Evolutionary conservation across 352 stramenopile genomes (phyloP).

Genomic region (Phytophthora pinifolia): DNA sequence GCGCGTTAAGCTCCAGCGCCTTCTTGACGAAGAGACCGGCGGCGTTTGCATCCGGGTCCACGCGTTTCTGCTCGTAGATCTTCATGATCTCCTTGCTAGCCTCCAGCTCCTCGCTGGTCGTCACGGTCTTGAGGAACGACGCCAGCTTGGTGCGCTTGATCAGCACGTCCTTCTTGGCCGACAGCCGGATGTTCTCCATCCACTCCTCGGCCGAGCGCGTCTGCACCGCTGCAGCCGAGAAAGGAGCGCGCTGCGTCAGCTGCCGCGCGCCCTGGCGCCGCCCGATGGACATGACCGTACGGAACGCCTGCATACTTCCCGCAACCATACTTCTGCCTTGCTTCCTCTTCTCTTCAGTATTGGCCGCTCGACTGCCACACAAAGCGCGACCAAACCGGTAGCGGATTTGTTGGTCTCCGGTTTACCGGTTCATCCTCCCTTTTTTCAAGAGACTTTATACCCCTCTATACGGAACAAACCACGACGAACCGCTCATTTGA

Average conservation of each 20-base stretch:
- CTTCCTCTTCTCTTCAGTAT: neutral
- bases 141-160: constrained; percentile 86
- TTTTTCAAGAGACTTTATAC: neutral
- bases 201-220: constrained; percentile 67
- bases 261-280: constrained; percentile 49
- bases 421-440: too few relatives aligned
- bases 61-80: constrained; percentile 86
- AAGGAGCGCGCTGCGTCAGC: constrained; percentile 40
- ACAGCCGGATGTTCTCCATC: constrained; percentile 80
- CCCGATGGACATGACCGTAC: constrained; percentile 53
- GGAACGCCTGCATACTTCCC: constrained; percentile 68
- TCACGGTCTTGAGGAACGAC: constrained; percentile 84
- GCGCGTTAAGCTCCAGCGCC: constrained; percentile 71
- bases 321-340: constrained; percentile 14
- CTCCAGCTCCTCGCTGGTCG: constrained; percentile 77
- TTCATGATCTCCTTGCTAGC: constrained; percentile 86
- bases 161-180: constrained; percentile 69
- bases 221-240: constrained; percentile 34
- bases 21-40: constrained; percentile 83
- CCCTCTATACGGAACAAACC: constrained; percentile 13
- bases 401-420: neutral
- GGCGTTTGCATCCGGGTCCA: constrained; percentile 78
- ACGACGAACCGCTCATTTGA: constrained; percentile 14
- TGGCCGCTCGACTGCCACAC: neutral
- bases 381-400: neutral